phyloP scores from a whole-genome alignment of 768 basidiomycete species.

The Leccinum subtestaceum region DNA sequence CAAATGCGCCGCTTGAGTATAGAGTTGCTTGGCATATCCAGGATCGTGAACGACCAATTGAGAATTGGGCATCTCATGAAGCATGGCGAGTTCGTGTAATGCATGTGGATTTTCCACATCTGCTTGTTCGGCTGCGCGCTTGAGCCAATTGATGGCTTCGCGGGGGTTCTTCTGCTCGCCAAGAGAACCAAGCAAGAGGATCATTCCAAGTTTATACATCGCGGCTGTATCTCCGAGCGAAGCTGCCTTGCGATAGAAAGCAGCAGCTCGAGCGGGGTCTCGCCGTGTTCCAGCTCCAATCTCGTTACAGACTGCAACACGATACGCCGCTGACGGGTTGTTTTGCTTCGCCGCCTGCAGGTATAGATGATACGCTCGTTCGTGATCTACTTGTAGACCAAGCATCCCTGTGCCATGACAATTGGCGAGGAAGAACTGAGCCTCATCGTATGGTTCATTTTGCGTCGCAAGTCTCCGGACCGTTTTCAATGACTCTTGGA shows the following conservation, averaged over 20 bases:
- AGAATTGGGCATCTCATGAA: conserved; percentile 72
- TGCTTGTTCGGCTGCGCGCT: conserved; percentile 92
- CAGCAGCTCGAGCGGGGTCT: conserved; percentile 84
- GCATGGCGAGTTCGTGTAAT: conserved; percentile 87
- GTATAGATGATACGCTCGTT: conserved; percentile 95
- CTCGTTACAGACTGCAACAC: conserved; percentile 98
- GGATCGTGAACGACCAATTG: conserved; percentile 76
- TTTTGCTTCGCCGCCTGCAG: conserved; percentile 97
- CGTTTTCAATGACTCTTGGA: conserved; percentile 88
- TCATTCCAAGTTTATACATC: conserved; percentile 99
- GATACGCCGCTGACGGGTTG: conserved; percentile 90
- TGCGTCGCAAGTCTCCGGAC: conserved; percentile 91
- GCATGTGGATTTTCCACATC: conserved; percentile 99
- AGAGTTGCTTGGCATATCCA: conserved; percentile 77
- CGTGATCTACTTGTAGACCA: conserved; percentile 96
- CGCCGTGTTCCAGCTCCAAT: conserved; percentile 93
- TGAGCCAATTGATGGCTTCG: conserved; percentile 93
- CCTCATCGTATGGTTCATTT: conserved; percentile 89
- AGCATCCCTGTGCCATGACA: conserved; percentile 94
- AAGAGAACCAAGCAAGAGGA: conserved; percentile 80
- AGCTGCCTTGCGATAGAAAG: conserved; percentile 96
- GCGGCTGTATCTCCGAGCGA: conserved; percentile 95
- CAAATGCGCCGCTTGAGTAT: conserved; percentile 87
- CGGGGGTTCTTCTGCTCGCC: conserved; percentile 82
- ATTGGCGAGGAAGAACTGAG: conserved; percentile 98